A percentile compares a stretch with the other conserved stretches of the same genome.
These are phyloP conservation scores for Alopecurus myosuroides DNA, from an alignment of 176 grass and related monocot species.

Conservation along the genomic window DNA sequence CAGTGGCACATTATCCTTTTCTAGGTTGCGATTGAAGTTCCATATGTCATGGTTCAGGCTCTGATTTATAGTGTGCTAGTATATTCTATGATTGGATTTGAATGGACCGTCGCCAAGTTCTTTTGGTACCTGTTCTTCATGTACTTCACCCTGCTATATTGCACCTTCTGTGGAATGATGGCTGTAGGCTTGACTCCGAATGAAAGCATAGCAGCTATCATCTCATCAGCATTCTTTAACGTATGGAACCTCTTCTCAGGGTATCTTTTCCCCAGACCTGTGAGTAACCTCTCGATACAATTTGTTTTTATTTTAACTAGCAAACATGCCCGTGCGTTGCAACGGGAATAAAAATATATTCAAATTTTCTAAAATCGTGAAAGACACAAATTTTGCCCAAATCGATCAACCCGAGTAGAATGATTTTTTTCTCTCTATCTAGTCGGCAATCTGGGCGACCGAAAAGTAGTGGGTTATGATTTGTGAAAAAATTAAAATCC, in stretches of 20 bases:
- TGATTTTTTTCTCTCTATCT: too few species aligned
- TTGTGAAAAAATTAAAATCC: too few species aligned
- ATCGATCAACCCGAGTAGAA: too few species aligned
- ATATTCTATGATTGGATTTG: slow-evolving; percentile 75
- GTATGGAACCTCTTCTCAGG: slow-evolving; percentile 90
- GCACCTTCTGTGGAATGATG: slow-evolving; percentile 95
- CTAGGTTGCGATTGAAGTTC: slow-evolving; percentile 70
- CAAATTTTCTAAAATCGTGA: too few species aligned
- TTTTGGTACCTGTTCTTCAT: slow-evolving; percentile 95
- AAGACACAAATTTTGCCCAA: too few species aligned
- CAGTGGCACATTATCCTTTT: slow-evolving; percentile 10
- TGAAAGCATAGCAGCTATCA: slow-evolving; percentile 63
- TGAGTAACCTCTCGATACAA: slow-evolving; percentile 26
- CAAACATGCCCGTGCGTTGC: too few species aligned
- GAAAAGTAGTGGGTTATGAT: too few species aligned
- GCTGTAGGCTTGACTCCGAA: slow-evolving; percentile 73
- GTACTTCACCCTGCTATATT: slow-evolving; percentile 87
- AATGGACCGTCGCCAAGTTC: slow-evolving; percentile 81
- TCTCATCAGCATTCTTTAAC: slow-evolving; percentile 70
- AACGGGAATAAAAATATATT: too few species aligned
- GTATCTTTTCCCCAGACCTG: slow-evolving; percentile 66
- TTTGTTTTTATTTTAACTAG: too few species aligned
- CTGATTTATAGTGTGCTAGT: slow-evolving; percentile 64
- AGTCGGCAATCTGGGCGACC: too few species aligned
- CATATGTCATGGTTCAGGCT: slow-evolving; percentile 59